A percentile compares a stretch with the other conserved stretches of the same genome.
phyloP scores from a whole-genome alignment of 1,284 basidiomycete genomes.

The Paramarasmius palmivorus region DNA sequence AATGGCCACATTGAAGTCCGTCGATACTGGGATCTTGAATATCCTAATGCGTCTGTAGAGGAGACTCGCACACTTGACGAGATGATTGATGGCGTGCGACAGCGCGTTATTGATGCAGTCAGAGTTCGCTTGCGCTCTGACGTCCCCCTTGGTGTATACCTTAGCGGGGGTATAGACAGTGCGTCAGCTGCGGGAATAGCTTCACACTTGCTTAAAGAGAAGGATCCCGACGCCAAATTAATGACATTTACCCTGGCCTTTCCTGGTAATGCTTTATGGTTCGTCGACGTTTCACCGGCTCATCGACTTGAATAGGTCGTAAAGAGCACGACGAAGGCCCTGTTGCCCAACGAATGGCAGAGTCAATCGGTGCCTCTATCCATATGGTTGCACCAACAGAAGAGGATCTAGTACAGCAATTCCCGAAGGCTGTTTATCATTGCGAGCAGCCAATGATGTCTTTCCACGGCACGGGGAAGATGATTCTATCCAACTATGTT shows the following conservation, averaged over 20 bases:
- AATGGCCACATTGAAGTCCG: slow-evolving; percentile 5
- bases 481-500: slow-evolving; percentile 16
- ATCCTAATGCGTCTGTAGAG: neutral
- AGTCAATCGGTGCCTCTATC: slow-evolving; percentile 14
- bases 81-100: slow-evolving; percentile 10
- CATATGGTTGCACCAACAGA: slow-evolving; percentile 15
- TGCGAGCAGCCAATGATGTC: slow-evolving; percentile 11
- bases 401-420: slow-evolving; percentile 14
- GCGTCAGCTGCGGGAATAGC: slow-evolving; percentile 18
- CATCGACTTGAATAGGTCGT: neutral
- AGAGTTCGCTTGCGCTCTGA: slow-evolving; percentile 13
- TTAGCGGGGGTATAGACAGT: slow-evolving; percentile 22
- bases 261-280: slow-evolving; percentile 5
- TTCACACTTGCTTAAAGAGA: slow-evolving; percentile 9
- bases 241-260: slow-evolving; percentile 13
- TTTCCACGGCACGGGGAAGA: slow-evolving; percentile 17
- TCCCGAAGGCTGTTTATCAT: slow-evolving; percentile 18
- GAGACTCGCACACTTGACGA: slow-evolving; percentile 9
- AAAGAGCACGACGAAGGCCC: slow-evolving; percentile 12
- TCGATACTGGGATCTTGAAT: slow-evolving; percentile 15
- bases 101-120: slow-evolving; percentile 13
- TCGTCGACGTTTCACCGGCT: neutral
- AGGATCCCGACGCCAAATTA: slow-evolving; percentile 10
- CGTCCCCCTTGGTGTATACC: slow-evolving; percentile 15
- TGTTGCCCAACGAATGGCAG: slow-evolving; percentile 16